Evolutionary conservation across 805 yeast genomes (phyloP).

Genomic region (Isabelozyma heimii): DNA sequence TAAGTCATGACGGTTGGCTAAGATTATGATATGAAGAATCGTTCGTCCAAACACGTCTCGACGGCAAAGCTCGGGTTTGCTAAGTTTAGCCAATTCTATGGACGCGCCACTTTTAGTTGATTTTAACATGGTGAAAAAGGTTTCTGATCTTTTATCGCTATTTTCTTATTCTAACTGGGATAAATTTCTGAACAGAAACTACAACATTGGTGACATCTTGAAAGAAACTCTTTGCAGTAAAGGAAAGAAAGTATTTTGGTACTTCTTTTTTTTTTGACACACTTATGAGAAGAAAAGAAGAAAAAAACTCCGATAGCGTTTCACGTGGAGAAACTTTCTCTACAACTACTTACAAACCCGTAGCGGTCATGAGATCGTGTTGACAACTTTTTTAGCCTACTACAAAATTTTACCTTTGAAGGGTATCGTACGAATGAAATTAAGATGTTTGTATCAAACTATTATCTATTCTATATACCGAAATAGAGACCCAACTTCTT

Average conservation of each 20-base stretch:
- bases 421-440: too few relatives aligned
- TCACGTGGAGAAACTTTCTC: background rate
- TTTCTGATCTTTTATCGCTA: conserved; percentile 5
- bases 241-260: background rate
- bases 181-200: background rate
- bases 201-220: background rate
- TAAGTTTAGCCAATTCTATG: conserved; percentile 7
- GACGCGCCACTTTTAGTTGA: background rate
- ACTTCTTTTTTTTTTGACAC: background rate
- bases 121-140: background rate
- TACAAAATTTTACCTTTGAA: too few relatives aligned
- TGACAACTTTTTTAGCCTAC: too few relatives aligned
- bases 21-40: conserved; percentile 54
- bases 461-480: too few relatives aligned
- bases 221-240: background rate
- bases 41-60: conserved; percentile 75
- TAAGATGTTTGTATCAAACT: too few relatives aligned
- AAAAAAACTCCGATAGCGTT: background rate
- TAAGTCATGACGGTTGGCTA: conserved; percentile 46
- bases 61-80: conserved; percentile 37
- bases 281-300: background rate
- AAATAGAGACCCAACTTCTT: too few relatives aligned
- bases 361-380: too few relatives aligned
- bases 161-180: background rate
- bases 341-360: background rate